Base-by-base conservation (phyloP, 2,329 filamentous ascomycete species). In the Boeremia exigua region DNA sequence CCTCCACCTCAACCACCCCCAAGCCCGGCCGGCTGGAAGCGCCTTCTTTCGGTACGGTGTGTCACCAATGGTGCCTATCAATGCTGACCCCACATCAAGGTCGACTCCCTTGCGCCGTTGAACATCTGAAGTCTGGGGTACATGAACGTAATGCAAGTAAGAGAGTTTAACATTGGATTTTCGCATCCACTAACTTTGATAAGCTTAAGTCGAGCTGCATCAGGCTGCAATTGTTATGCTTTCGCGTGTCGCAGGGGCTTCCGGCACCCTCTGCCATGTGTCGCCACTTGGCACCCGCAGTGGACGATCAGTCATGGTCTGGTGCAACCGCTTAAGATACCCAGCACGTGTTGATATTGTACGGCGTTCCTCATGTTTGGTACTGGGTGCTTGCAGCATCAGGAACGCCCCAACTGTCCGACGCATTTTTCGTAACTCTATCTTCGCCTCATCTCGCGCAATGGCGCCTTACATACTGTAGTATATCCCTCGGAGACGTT, bases 1-100 rank as follows among this genome's bases (percentile, higher is more conserved):
- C 75, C 75, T 27, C 75, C 75, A 25, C 73, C 74, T 29, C 74
- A 75, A 54, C 75, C 74, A 12, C 75, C 75, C 38, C 74, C 74
- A 66, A 77, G 75, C 38, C 74, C 75, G 39, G 61, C 63, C 36
- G 62, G 66, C 37, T 75, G 73, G 72, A 61, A 53, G 29, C 65
- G 60, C 45, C 52, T 62, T 14, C 34, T 60, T 15, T 45, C 55
- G 30, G 62, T 68, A 57, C 32, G 64, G 58, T 33, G 50, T 58
- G 38, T 54, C 28, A 23, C 47, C 32, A 43, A 28, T 42, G 46
- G 56, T 36, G 38, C 48, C 44, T 40, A 32, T 43, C 25, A 37
- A 33, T 51, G 47, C 61, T 68, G 48, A 68, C 48, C n/a, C 17
- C 19, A 53, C 29, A 44, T 49, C 37, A 63, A 68, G 66, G 43